Percentiles rank a stretch among this genome's conserved stretches.
These are phyloP conservation scores for Talaromyces nanjingensis DNA, from an alignment of 495 filamentous ascomycete species.

Conservation along the genomic window DNA sequence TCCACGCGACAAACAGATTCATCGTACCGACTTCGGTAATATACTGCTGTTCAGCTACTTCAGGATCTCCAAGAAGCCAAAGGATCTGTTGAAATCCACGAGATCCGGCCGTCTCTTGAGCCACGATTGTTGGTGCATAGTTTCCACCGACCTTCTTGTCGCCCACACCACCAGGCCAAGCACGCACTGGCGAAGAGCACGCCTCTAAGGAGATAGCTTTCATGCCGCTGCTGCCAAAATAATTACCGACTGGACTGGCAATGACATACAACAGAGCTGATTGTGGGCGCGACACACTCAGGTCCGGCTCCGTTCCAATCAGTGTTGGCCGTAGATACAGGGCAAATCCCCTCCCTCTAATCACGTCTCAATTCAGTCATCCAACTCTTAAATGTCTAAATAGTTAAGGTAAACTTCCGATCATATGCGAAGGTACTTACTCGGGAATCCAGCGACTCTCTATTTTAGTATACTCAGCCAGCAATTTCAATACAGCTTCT, in stretches of 20 bases:
- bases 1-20: conserved; percentile 74
- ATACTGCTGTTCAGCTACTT: conserved; percentile 54
- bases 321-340: conserved; percentile 71
- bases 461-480: conserved; percentile 45
- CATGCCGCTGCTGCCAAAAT: conserved; percentile 10
- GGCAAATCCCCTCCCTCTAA: conserved; percentile 28
- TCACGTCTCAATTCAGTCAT: conserved; percentile 11
- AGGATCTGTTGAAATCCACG: conserved; percentile 21
- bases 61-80: conserved; percentile 20
- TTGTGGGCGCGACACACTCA: conserved; percentile 65
- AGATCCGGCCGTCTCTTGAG: conserved; percentile 11
- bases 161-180: conserved; percentile 24
- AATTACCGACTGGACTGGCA: conserved; percentile 19
- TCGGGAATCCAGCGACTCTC: conserved; percentile 14
- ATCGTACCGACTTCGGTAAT: conserved; percentile 89
- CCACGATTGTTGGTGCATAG: conserved; percentile 20
- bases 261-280: conserved; percentile 72
- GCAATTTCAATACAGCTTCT: conserved; percentile 55
- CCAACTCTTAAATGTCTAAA: not conserved
- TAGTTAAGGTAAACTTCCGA: not conserved
- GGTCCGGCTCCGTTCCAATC: conserved; percentile 60
- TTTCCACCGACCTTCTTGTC: conserved; percentile 24
- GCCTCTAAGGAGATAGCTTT: conserved; percentile 9
- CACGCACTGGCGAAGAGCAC: conserved; percentile 12
- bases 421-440: conserved; percentile 1